phyloP scores from a whole-genome alignment of 2,329 filamentous ascomycete species.

The Cladosporium sp. region DNA sequence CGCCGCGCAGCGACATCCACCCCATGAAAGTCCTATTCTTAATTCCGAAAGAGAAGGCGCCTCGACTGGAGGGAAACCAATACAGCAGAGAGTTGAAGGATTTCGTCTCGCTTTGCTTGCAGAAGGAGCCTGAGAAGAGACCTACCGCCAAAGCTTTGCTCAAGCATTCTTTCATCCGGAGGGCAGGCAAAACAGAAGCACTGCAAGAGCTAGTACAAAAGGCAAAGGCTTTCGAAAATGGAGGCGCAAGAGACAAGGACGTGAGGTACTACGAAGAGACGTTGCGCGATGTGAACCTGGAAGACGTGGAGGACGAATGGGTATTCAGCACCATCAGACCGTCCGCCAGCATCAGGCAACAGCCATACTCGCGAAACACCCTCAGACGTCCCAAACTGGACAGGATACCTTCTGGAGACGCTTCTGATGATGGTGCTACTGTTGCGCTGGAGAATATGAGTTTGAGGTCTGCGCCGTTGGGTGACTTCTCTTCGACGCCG shows the following conservation, averaged over 20 bases:
- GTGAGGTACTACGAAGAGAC: constrained; percentile 93
- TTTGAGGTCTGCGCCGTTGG: constrained; percentile 46
- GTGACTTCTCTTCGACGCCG: constrained; percentile 24
- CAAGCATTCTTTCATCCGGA: constrained; percentile 82
- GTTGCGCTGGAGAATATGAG: constrained; percentile 45
- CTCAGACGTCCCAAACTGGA: constrained; percentile 50
- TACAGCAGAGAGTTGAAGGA: constrained; percentile 93
- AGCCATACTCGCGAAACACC: constrained; percentile 45
- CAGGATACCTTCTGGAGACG: constrained; percentile 45
- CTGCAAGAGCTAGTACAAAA: constrained; percentile 84
- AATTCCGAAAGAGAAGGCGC: constrained; percentile 85
- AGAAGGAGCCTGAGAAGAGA: constrained; percentile 84
- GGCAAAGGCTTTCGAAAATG: constrained; percentile 76
- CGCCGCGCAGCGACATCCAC: constrained; percentile 80
- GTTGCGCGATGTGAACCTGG: constrained; percentile 52
- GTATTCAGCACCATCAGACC: constrained; percentile 91
- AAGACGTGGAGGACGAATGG: constrained; percentile 79
- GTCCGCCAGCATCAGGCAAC: constrained; percentile 56
- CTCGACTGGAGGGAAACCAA: constrained; percentile 73
- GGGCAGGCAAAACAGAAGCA: constrained; percentile 82
- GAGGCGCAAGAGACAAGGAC: constrained; percentile 42
- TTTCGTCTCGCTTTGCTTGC: constrained; percentile 84
- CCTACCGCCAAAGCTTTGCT: constrained; percentile 84
- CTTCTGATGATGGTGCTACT: constrained; percentile 37
- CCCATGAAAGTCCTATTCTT: constrained; percentile 93